Evolutionary conservation across 2,329 filamentous ascomycete genomes (phyloP).

Genomic region (Hirsutella rhossiliensis): DNA sequence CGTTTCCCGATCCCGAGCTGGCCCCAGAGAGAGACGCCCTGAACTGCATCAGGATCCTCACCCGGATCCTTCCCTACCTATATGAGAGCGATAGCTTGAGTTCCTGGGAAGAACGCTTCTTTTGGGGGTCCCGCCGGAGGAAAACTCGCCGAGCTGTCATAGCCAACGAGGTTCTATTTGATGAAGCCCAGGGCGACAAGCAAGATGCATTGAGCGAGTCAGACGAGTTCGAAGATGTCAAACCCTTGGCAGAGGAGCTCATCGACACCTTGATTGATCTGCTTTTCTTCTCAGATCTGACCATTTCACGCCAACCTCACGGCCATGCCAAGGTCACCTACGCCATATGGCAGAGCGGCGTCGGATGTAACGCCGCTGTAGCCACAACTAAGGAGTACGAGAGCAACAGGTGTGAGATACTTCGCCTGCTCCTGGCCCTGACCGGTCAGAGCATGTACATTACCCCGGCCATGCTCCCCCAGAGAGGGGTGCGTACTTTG

Average conservation of each 20-base stretch:
- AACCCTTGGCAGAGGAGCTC: slow-evolving; percentile 83
- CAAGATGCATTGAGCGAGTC: slow-evolving; percentile 30
- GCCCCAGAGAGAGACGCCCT: slow-evolving; percentile 81
- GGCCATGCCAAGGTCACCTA: slow-evolving; percentile 75
- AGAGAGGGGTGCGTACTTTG: slow-evolving; percentile 70
- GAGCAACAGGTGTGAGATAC: slow-evolving; percentile 81
- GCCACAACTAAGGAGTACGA: slow-evolving; percentile 86
- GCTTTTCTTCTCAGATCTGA: slow-evolving; percentile 85
- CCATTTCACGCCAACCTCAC: slow-evolving; percentile 59
- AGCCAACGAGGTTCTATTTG: slow-evolving; percentile 70
- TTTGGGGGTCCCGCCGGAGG: slow-evolving; percentile 70
- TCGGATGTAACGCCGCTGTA: slow-evolving; percentile 84
- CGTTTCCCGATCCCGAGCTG: slow-evolving; percentile 76
- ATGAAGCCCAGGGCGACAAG: slow-evolving; percentile 52
- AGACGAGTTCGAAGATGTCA: slow-evolving; percentile 67
- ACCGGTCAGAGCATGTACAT: slow-evolving; percentile 91
- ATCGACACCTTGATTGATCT: slow-evolving; percentile 83
- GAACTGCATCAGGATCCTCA: slow-evolving; percentile 88
- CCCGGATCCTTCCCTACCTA: slow-evolving; percentile 76
- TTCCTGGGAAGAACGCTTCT: slow-evolving; percentile 85
- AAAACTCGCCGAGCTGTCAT: slow-evolving; percentile 55
- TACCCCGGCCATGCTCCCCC: slow-evolving; percentile 65
- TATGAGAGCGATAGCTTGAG: slow-evolving; percentile 80
- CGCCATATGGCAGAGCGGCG: slow-evolving; percentile 95
- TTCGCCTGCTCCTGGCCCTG: slow-evolving; percentile 75